Base-by-base conservation (phyloP, 805 yeast species). In the Ogataea nitratoaversa region DNA sequence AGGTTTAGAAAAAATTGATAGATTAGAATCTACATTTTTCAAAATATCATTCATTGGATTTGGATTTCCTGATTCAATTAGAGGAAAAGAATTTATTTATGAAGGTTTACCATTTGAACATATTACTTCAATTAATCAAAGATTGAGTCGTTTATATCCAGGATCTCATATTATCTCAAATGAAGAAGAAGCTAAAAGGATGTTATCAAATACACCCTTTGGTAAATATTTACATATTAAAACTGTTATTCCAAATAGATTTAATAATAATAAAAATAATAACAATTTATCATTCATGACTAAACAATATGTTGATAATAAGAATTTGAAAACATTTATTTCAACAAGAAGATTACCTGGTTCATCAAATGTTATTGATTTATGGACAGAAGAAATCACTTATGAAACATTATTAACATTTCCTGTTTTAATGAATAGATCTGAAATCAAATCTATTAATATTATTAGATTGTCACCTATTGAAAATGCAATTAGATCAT, bases 21-120 rank as follows among this genome's bases (percentile, higher is more conserved):
- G 90, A 55, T 67, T 81, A 42, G 78, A 82, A 17, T 86, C 95
- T 19, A 79, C 88, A 6, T 88, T 75, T 59, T 88, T 85, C 70
- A 75, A 82, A 56, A 87, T 88, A 40, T 73, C 84, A 17, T 87
- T 83, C 54, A 74, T 84, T 57, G 96, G 96, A 13, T 75, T 72
- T 38, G 95, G 95, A 2, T 88, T 88, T 71, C 95, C 96, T 7
- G 69, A 67, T 24, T 75, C 89, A 28, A 72, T 84, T 35, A 70
- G 95, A 53, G 84, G 85, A 34, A 78, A 82, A 54, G 80, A 79
- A 44, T 88, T 82, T 57, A 83, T 88, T 38, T 85, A 82, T 56
- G 95, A 88, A 63, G 95, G 96, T 5, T 69, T 78, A 38, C 88
- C 95, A 23, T 88, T 84, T 65, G 96, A 88, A 58, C 93, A 85